A percentile compares a stretch with the other conserved stretches of the same genome.
Conservation (phyloP, 345 rosid species). For the Populus alba region DNA sequence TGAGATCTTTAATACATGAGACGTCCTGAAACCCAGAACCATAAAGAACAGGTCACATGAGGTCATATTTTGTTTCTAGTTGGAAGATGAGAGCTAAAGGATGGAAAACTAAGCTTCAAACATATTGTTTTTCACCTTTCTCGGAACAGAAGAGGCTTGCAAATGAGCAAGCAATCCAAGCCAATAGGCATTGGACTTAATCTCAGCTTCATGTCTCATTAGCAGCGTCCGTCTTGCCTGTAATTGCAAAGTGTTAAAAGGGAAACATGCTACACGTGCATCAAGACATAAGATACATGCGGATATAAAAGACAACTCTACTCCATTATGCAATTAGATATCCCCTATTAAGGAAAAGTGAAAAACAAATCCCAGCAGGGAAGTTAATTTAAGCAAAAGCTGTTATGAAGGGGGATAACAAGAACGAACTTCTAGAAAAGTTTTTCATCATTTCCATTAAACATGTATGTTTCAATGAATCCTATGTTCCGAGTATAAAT, state of each 20-base stretch:
- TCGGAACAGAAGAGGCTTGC: constrained; percentile 92
- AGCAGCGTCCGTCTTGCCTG: constrained; percentile 96
- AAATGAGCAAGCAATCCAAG: constrained; percentile 93
- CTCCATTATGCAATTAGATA: not conserved
- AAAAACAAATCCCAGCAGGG: not conserved
- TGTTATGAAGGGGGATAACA: not conserved
- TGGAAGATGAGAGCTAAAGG: not conserved
- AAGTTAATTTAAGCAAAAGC: constrained; percentile 11
- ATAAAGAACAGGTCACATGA: not conserved
- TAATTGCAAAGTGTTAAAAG: constrained; percentile 8
- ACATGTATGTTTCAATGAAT: not conserved
- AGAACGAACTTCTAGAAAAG: not conserved
- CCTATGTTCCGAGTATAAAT: not conserved
- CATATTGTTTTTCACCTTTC: constrained; percentile 55
- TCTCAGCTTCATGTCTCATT: constrained; percentile 99
- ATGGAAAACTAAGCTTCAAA: not conserved
- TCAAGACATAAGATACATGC: not conserved
- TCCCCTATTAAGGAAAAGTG: not conserved
- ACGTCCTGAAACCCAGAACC: constrained; percentile 55
- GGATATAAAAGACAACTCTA: not conserved
- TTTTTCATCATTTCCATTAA: not conserved
- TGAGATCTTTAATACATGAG: constrained; percentile 89
- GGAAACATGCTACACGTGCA: not conserved
- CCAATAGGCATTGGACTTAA: constrained; percentile 99
- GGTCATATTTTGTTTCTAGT: not conserved